Evolutionary conservation across 2,329 filamentous ascomycete species (phyloP).

Genomic region (Chrysosporium keratinophilum): DNA sequence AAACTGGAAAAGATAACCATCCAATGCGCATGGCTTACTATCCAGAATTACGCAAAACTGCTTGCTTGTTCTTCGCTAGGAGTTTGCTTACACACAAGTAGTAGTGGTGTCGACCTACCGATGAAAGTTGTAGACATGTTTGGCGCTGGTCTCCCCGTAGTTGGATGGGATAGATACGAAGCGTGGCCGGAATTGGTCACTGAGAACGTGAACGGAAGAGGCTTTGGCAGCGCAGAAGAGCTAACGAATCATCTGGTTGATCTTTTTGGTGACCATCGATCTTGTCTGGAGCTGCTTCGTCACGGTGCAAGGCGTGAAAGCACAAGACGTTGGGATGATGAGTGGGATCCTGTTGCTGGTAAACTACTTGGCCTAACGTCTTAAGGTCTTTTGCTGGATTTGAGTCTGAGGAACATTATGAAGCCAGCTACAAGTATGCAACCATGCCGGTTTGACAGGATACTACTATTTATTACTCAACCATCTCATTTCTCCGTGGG

Average conservation of each 20-base stretch:
- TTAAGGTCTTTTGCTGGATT: neutral
- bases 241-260: conserved; percentile 53
- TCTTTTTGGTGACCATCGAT: conserved; percentile 49
- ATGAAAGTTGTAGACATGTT: conserved; percentile 99
- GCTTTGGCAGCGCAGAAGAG: conserved; percentile 63
- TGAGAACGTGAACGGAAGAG: conserved; percentile 74
- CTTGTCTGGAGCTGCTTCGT: conserved; percentile 52
- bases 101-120: conserved; percentile 85
- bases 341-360: conserved; percentile 79
- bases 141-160: conserved; percentile 80
- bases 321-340: conserved; percentile 71
- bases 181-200: conserved; percentile 85
- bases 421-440: too few relatives aligned
- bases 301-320: conserved; percentile 65
- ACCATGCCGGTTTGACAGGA: too few relatives aligned
- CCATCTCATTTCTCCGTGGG: too few relatives aligned
- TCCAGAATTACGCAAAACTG: conserved; percentile 71
- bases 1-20: conserved; percentile 62
- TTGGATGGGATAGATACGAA: conserved; percentile 74
- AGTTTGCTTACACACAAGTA: conserved; percentile 83
- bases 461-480: too few relatives aligned
- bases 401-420: too few relatives aligned
- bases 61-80: conserved; percentile 81
- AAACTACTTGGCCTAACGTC: conserved; percentile 49
- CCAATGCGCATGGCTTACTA: conserved; percentile 72